Conservation (phyloP, 805 yeast species). For the Lachancea cidri region DNA sequence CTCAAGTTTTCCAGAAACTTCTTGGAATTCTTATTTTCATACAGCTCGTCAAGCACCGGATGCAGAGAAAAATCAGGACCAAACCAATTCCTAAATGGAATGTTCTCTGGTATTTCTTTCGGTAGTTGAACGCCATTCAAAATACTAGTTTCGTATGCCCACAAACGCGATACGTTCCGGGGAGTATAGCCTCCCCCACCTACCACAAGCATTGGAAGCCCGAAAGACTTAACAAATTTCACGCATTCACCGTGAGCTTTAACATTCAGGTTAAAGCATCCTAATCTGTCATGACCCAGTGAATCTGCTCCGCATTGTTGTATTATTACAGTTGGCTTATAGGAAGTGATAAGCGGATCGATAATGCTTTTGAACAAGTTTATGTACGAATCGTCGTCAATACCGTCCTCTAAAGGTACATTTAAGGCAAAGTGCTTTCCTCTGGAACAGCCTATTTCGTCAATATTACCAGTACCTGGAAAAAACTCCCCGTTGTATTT, state of each 20-base stretch:
- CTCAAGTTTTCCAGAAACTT: conserved; percentile 77
- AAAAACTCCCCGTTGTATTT: conserved; percentile 89
- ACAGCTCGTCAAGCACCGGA: conserved; percentile 71
- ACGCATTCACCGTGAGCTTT: conserved; percentile 96
- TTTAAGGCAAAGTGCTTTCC: conserved; percentile 87
- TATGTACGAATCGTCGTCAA: conserved; percentile 84
- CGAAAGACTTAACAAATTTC: conserved; percentile 79
- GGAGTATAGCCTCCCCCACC: conserved; percentile 99
- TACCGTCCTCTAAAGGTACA: conserved; percentile 92
- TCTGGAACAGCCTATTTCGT: conserved; percentile 82
- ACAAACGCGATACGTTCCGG: conserved; percentile 85
- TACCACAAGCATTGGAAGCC: conserved; percentile 81
- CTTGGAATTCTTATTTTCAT: conserved; percentile 81
- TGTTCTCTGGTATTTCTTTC: conserved; percentile 62
- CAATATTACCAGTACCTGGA: conserved; percentile 94
- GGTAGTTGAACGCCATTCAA: conserved; percentile 75
- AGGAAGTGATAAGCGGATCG: conserved; percentile 85
- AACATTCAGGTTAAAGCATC: conserved; percentile 89
- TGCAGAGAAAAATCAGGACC: conserved; percentile 89
- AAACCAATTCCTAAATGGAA: conserved; percentile 78
- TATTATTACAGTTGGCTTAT: conserved; percentile 89
- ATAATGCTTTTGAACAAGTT: conserved; percentile 75
- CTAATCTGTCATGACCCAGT: conserved; percentile 85
- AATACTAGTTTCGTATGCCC: conserved; percentile 94
- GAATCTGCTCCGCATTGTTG: conserved; percentile 98